Evolutionary conservation across 2,329 filamentous ascomycete genomes (phyloP), one percentile per base, ranked within the genome.

Genomic region (Penicillium vulpinum): DNA sequence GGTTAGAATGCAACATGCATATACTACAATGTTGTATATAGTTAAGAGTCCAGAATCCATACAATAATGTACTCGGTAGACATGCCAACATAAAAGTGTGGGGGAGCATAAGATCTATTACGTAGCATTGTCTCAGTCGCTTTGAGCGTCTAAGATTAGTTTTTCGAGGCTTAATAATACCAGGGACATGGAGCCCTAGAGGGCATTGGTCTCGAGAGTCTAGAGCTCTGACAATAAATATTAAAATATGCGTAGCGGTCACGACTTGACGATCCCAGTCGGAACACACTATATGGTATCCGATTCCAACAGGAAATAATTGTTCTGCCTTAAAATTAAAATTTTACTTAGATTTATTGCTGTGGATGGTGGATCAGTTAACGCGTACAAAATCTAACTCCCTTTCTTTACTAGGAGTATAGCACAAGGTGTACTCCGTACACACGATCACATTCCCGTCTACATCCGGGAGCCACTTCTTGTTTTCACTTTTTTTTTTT

Each of bases 361-460:
- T 26, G n/a, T 45, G 18, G n/a, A 33, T 46, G 49, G 58, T 60
- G 58, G 58, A 58, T 55, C 18, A 51, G 55, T 31, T 22, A 52
- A 60, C 50, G 58, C 55, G 55, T 54, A 40, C 51, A 22, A 28
- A 41, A 35, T 44, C 24, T 10, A 11, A 29, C 35, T 24, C 18
- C 16, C 13, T 51, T 22, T 41, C 38, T 41, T n/a, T 51, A 31
- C 36, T 24, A 22, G 18, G 15, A 33, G 43, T 33, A 40, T 29
- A 39, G 26, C 13, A 44, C 28, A 43, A 9, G n/a, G 8, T 46
- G 18, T n/a, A 16, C 31, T 35, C 15, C 31, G 31, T 33, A 51
- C 26, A 24, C 22, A 44, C 48, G 41, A 51, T 58, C 43, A 58
- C 51, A 58, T 55, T 58, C 24, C 58, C 58, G 58, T 58, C 48